phyloP scores from a whole-genome alignment of 345 rosid genomes.

The Leavenworthia alabamica region DNA sequence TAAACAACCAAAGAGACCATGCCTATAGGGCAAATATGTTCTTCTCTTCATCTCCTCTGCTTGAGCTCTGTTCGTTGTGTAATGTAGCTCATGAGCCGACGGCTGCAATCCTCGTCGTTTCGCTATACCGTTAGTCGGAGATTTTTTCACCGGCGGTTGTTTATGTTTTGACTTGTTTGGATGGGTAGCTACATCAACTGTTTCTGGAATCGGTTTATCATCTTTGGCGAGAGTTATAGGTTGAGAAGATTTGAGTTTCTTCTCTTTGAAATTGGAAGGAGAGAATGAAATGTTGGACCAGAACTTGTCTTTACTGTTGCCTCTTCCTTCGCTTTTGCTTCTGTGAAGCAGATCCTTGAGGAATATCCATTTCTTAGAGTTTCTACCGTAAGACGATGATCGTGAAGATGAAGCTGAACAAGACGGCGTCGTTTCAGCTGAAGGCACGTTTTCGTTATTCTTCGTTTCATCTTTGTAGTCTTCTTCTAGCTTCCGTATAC shows the following conservation, averaged over 20 bases:
- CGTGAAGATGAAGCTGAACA: slow-evolving; percentile 72
- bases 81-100: slow-evolving; percentile 90
- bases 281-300: slow-evolving; percentile 65
- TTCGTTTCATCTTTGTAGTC: slow-evolving; percentile 15
- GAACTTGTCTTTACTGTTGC: slow-evolving; percentile 51
- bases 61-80: slow-evolving; percentile 82
- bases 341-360: slow-evolving; percentile 75
- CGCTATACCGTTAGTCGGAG: slow-evolving; percentile 36
- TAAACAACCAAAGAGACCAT: slow-evolving; percentile 90
- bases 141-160: slow-evolving; percentile 40
- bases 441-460: slow-evolving; percentile 22
- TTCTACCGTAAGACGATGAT: slow-evolving; percentile 82
- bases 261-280: slow-evolving; percentile 47
- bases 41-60: slow-evolving; percentile 97
- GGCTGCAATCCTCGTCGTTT: slow-evolving; percentile 68
- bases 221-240: slow-evolving; percentile 7
- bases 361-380: slow-evolving; percentile 91
- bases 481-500: slow-evolving; percentile 22
- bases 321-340: slow-evolving; percentile 94
- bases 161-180: slow-evolving; percentile 32
- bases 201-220: not conserved
- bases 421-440: slow-evolving; percentile 37
- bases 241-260: slow-evolving; percentile 33
- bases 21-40: slow-evolving; percentile 88
- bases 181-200: not conserved